Conservation (phyloP, 768 basidiomycete genomes). For the Serendipita sp. region DNA sequence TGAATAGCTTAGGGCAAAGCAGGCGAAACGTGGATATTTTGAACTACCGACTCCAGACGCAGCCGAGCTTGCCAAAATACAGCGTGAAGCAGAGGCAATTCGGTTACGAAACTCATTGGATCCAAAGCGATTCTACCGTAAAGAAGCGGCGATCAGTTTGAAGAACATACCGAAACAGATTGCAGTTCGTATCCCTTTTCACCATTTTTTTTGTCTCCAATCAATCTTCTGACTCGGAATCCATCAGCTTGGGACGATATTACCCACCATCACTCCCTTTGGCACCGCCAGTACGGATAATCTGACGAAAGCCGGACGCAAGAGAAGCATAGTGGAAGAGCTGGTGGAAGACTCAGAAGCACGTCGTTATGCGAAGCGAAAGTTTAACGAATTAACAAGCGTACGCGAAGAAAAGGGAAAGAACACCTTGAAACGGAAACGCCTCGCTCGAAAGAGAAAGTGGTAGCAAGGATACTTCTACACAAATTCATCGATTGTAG, state of each 20-base stretch:
- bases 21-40: constrained; percentile 74
- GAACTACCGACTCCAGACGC: constrained; percentile 73
- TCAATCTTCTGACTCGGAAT: not conserved
- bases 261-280: constrained; percentile 57
- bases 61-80: constrained; percentile 58
- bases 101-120: constrained; percentile 78
- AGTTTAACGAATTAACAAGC: constrained; percentile 64
- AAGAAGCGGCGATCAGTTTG: constrained; percentile 47
- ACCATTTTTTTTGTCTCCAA: constrained; percentile 3
- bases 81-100: constrained; percentile 78
- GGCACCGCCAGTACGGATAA: constrained; percentile 55
- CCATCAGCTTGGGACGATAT: constrained; percentile 59
- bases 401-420: constrained; percentile 53
- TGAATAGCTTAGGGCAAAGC: constrained; percentile 46
- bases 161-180: constrained; percentile 83
- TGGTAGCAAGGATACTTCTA: constrained; percentile 37
- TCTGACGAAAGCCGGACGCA: constrained; percentile 50
- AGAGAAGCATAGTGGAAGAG: constrained; percentile 77
- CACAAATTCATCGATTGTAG: not conserved
- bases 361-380: constrained; percentile 77
- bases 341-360: constrained; percentile 79
- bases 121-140: constrained; percentile 81
- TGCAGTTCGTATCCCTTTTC: constrained; percentile 38
- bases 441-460: constrained; percentile 45
- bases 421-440: constrained; percentile 52